These are phyloP conservation scores for Fraxinus pennsylvanica DNA, from an alignment of 257 asterid species.

Conservation along the genomic window DNA sequence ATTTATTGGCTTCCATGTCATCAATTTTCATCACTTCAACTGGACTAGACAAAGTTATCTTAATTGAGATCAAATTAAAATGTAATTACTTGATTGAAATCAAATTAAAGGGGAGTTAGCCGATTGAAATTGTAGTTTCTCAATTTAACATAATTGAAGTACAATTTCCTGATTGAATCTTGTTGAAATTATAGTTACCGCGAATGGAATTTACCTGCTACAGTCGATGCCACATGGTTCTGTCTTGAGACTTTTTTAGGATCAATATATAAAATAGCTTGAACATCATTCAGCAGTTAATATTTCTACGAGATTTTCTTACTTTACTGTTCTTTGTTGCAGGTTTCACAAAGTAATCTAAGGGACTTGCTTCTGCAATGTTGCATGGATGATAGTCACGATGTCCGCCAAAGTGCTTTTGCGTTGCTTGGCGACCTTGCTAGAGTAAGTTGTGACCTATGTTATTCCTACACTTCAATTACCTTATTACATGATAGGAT, in stretches of 20 bases:
- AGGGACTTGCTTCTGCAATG: slow-evolving; percentile 95
- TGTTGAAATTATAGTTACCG: no score
- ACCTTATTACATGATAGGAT: background rate
- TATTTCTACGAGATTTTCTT: background rate
- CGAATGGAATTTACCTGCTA: background rate
- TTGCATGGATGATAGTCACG: slow-evolving; percentile 91
- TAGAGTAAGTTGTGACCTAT: slow-evolving; percentile 57
- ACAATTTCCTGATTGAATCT: no score
- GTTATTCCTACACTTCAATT: background rate
- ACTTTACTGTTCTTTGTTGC: background rate
- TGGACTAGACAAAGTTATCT: no score
- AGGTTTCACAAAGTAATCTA: slow-evolving; percentile 88
- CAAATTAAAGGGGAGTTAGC: no score
- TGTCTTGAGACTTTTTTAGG: background rate
- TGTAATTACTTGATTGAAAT: no score
- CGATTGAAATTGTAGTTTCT: no score
- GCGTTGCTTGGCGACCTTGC: slow-evolving; percentile 99
- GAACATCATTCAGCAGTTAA: background rate
- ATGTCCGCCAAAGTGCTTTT: slow-evolving; percentile 96
- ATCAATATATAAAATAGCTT: slow-evolving; percentile 6
- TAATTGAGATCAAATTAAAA: no score
- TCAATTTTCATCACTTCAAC: no score
- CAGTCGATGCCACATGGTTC: slow-evolving; percentile 8
- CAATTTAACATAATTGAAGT: no score
- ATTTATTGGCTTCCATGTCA: no score